Evolutionary conservation across 805 yeast genomes (phyloP).

Genomic region (Candida corydali): DNA sequence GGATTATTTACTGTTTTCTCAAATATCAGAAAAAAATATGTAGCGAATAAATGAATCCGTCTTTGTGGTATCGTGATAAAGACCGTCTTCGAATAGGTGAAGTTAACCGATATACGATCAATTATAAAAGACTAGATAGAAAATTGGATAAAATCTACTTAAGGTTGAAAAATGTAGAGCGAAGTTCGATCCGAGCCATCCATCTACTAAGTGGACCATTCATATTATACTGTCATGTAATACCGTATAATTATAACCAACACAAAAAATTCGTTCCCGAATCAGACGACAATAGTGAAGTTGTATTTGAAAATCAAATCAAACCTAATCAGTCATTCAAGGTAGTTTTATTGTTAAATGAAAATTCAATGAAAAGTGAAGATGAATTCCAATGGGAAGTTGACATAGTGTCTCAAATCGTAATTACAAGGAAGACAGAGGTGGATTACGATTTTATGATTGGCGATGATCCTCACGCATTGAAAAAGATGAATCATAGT

Average conservation of each 20-base stretch:
- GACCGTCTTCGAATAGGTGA: conserved; percentile 34
- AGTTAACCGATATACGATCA: conserved; percentile 30
- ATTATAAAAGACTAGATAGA: conserved; percentile 19
- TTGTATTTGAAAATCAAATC: conserved; percentile 38
- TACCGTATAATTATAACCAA: conserved; percentile 33
- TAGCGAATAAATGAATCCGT: conserved; percentile 13
- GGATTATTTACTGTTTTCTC: conserved; percentile 23
- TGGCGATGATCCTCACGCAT: conserved; percentile 29
- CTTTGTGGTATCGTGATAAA: conserved; percentile 35
- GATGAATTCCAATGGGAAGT: conserved; percentile 31
- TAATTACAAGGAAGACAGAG: conserved; percentile 27
- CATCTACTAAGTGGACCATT: conserved; percentile 42
- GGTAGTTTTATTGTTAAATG: conserved; percentile 48
- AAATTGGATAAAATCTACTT: conserved; percentile 21
- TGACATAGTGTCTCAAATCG: conserved; percentile 40
- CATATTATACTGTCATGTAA: conserved; percentile 40
- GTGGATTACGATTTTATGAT: conserved; percentile 33
- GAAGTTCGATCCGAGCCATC: conserved; percentile 33
- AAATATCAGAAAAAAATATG: conserved; percentile 17
- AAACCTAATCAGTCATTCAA: conserved; percentile 71
- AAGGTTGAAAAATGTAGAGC: conserved; percentile 38
- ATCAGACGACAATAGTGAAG: conserved; percentile 22
- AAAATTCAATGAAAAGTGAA: conserved; percentile 27
- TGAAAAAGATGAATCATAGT: conserved; percentile 31
- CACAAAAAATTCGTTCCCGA: conserved; percentile 20